A percentile compares a stretch with the other conserved stretches of the same genome.
These are phyloP conservation scores for Colletotrichum karsti DNA, from an alignment of 2,329 filamentous ascomycete species.

Conservation along the genomic window DNA sequence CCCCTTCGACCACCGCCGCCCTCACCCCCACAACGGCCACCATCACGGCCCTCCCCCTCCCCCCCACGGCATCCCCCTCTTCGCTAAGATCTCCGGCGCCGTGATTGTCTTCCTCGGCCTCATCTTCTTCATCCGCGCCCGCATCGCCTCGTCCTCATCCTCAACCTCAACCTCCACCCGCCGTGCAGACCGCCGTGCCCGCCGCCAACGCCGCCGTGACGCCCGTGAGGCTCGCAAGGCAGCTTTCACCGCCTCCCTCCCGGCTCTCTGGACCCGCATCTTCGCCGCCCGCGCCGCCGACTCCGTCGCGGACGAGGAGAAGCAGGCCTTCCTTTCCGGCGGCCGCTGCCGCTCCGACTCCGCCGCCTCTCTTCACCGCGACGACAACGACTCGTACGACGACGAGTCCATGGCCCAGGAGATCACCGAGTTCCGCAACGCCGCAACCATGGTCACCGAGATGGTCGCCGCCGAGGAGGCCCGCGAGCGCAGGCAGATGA, in stretches of 20 bases:
- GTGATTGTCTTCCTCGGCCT: constrained; percentile 37
- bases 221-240: constrained; percentile 34
- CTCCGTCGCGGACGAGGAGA: constrained; percentile 45
- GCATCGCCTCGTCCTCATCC: constrained; percentile 19
- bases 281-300: constrained; percentile 36
- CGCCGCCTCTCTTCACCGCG: constrained; percentile 15
- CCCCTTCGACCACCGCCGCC: neutral
- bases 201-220: constrained; percentile 33
- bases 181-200: constrained; percentile 33
- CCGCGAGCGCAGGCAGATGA: constrained; percentile 19
- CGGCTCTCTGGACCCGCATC: constrained; percentile 38
- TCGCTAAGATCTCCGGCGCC: constrained; percentile 33
- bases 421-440: constrained; percentile 56
- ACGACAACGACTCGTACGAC: constrained; percentile 25
- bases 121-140: constrained; percentile 33
- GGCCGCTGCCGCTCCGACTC: constrained; percentile 15
- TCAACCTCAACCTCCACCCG: neutral
- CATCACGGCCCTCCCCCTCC: constrained; percentile 7
- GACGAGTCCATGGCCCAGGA: constrained; percentile 55
- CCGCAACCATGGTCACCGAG: constrained; percentile 53
- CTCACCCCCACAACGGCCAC: neutral
- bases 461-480: constrained; percentile 55
- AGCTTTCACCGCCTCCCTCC: constrained; percentile 26
- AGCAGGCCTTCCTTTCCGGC: constrained; percentile 41
- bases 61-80: constrained; percentile 31